These are phyloP conservation scores for Fomitopsis schrenkii DNA, from an alignment of 1,284 basidiomycete genomes.

Conservation along the genomic window DNA sequence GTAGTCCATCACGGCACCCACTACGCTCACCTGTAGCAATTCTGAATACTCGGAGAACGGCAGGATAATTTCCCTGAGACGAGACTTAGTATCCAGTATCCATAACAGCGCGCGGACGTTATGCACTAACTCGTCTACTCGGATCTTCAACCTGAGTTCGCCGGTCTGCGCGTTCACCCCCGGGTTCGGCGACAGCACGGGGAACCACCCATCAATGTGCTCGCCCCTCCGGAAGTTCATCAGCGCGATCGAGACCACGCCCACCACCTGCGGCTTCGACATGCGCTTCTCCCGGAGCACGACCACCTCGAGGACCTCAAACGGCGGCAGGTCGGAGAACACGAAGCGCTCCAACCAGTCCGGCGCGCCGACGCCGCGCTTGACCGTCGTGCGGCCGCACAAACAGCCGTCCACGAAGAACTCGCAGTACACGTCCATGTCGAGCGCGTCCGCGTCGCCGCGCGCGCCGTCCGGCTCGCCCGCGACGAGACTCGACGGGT, in stretches of 20 bases:
- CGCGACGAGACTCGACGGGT: slow-evolving; percentile 3
- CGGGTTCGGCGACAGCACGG: slow-evolving; percentile 51
- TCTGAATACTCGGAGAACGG: slow-evolving; percentile 55
- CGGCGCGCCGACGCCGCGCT: slow-evolving; percentile 58
- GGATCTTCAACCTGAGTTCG: slow-evolving; percentile 67
- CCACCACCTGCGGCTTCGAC: slow-evolving; percentile 51
- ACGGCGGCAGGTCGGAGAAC: slow-evolving; percentile 71
- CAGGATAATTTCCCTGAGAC: slow-evolving; percentile 66
- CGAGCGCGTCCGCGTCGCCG: slow-evolving; percentile 47
- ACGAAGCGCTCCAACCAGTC: slow-evolving; percentile 78
- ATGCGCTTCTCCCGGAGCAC: slow-evolving; percentile 66
- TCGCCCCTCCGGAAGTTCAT: slow-evolving; percentile 70
- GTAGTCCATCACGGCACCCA: background rate
- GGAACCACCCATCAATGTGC: slow-evolving; percentile 77
- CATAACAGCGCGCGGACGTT: background rate
- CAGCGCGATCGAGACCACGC: slow-evolving; percentile 61
- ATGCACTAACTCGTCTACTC: slow-evolving; percentile 68
- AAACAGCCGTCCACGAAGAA: slow-evolving; percentile 59
- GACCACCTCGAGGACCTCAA: slow-evolving; percentile 59
- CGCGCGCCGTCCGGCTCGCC: slow-evolving; percentile 12
- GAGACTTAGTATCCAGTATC: slow-evolving; percentile 4
- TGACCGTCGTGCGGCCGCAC: slow-evolving; percentile 68
- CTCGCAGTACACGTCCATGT: slow-evolving; percentile 69
- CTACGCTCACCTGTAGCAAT: slow-evolving; percentile 44
- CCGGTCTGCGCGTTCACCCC: slow-evolving; percentile 55